Evolutionary conservation across 768 basidiomycete species (phyloP), one percentile per base, ranked within the genome.

Genomic region (Kwoniella botswanensis): DNA sequence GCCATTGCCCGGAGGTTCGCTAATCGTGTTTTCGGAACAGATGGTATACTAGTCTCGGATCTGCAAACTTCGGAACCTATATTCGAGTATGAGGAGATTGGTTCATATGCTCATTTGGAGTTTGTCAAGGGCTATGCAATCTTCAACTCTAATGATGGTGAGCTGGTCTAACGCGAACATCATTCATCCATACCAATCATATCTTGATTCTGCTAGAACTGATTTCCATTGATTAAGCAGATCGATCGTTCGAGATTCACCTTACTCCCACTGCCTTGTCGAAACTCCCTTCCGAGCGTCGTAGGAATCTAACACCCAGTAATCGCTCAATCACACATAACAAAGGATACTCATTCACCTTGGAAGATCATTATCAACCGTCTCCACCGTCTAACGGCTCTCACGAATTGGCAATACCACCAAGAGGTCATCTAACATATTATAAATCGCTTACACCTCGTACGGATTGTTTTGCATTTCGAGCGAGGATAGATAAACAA

Each of bases 81-180:
- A 2, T 78, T 75, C 59, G 55, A 63, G 9, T 66, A 75, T 17
- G 46, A 55, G 15, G 64, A 55, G 15, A 74, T 73, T 1, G 58
- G 52, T 5, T 42, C 70, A 12, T 74, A 42, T 22, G 72, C 79
- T 6, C 79, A 80, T 67, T 42, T 80, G 10, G 79, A 80, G 29
- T 75, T 76, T 44, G 71, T 61, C 26, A 75, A 73, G 41, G 79
- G 79, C 3, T 74, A 70, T 62, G 71, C 70, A 7, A 63, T 80
- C 29, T 80, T 80, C 58, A 74, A 80, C 42, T 60, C 65, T 1
- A 70, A 59, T 35, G 24, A 55, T 55, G 70, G 76, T 78, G 46
- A 72, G 76, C 17, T 50, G 13, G 12, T 50, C 46, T 13, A 50
- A 50, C 35, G 35, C 6, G 35, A 35, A 35, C 35, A 35, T 6